Base-by-base conservation (phyloP, 2,329 filamentous ascomycete genomes). In the Macrophomina pseudophaseolina region DNA sequence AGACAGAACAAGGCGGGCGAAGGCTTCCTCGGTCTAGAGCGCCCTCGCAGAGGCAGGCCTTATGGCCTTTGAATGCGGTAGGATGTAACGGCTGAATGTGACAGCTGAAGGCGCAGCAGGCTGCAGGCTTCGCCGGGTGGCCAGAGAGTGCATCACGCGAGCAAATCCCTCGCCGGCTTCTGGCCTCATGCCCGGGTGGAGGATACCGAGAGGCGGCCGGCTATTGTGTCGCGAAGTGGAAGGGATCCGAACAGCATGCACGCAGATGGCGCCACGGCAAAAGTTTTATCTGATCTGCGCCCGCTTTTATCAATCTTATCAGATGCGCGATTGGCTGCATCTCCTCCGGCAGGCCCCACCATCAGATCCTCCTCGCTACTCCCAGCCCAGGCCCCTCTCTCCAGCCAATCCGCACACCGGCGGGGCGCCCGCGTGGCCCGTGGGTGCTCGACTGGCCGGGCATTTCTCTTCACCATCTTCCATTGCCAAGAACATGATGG, bases 221-320 rank as follows among this genome's bases (percentile, higher is more conserved):
- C 23, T 23, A 23, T 23, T 23, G 23, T 23, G 23, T 3, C 23
- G 23, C 23, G 23, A 23, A 23, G 23, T 1, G 23, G 23, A 23
- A 23, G 23, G 23, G 23, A 23, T 23, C 23, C 23, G 23, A 23
- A 23, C 23, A 23, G 23, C 23, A 23, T 38, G 42, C 42, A 44
- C 42, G 42, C 16, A 14, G 12, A 44, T 16, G 5, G 52, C 52
- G 52, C 52, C 52, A 54, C 30, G 52, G 52, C 32, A 54, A 38
- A 54, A 35, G 35, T 54, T 54, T 54, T 54, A 54, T 54, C 52
- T 54, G 52, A 54, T 54, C 32, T 54, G 7, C 52, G 33, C 52
- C 52, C 52, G n/a, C 32, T 14, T 54, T 54, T 54, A 54, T 54
- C 52, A 54, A 54, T 54, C 52, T 54, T 54, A 54, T 54, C 52